Base-by-base conservation (phyloP, 768 basidiomycete genomes). In the Russula earlei region DNA sequence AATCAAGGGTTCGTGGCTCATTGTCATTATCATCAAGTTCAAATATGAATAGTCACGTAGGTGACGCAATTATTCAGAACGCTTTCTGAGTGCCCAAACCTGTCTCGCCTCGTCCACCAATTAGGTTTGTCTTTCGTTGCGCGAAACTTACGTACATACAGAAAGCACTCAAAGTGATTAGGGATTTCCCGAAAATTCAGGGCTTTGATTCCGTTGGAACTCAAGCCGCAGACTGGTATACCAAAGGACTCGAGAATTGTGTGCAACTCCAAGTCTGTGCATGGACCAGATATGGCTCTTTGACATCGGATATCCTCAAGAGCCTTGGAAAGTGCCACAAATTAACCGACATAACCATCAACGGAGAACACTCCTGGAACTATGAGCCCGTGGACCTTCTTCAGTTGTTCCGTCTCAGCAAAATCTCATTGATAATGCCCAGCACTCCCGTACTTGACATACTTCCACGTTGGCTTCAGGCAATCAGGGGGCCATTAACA, bases 201-300 rank as follows among this genome's bases (percentile, higher is more conserved):
- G 57, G 62, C 2, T 63, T 66, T 1, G 59, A 64, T 8, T 62
- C 65, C 0, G 66, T 69, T n/a, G 67, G 72, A 3, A 66, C 69
- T 20, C 41, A 36, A 1, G 59, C 79, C 20, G 63, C 73, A 8
- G 65, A 69, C 6, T 60, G 69, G 9, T 80, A 84, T 45, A 49
- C 76, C 6, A 64, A 57, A 46, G 87, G 80, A 0, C 67, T 90
- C 14, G 65, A 67, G 46, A 85, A 88, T 63, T 87, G 86, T 62
- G 63, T 68, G 38, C 80, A 80, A 56, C 74, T 91, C 11, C 71
- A 62, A 42, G 73, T 80, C 6, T 89, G 85, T 63, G 79, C 80
- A 5, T 91, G 87, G 87, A 91, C 89, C 10, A 79, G 88, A 41
- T 84, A 90, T 60, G 85, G 87, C 4, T 82, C 89, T 4, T 68